Evolutionary conservation across 2,329 filamentous ascomycete species (phyloP), one percentile per base, ranked within the genome.

Genomic region (Pseudocercospora musae): DNA sequence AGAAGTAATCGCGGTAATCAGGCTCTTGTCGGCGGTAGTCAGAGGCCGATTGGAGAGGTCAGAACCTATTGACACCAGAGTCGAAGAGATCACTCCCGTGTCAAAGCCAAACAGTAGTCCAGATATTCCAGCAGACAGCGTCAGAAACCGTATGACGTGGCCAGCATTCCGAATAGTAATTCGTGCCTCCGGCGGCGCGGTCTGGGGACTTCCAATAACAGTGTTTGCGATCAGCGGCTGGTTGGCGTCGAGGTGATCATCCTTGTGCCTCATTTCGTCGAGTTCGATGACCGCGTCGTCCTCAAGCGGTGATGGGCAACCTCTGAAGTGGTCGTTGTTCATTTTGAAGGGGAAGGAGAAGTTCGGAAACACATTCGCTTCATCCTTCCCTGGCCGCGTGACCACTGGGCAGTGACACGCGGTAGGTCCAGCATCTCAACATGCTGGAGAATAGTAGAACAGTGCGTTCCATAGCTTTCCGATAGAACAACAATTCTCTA

Each of bases 71-170:
- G 81, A 83, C 25, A 87, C 79, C 59, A 87, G 78, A 1, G 84
- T 86, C 1, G 84, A 84, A 37, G 83, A 85, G 59, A 87, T 86
- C 15, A 87, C 84, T 37, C 85, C 85, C 37, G 85, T 87, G 69
- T 87, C 85, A 70, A 86, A 87, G 60, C 85, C 85, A 74, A 87
- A 87, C 15, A 87, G 73, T 13, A 87, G 73, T 2, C 85, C 85
- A 56, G 80, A 83, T 13, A 87, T 79, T 3, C 84, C 83, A 6
- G 85, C 85, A 21, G 84, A 82, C 49, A 85, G 76, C 0, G 84
- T 86, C 56, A 87, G 73, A 3, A 77, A 75, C 81, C 82, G 86
- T 42, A 86, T 81, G 60, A 86, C 55, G 18, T 64, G 68, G 6
- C 58, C 60, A 37, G 63, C 54, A 48, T 48, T 59, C 42, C 59